Conservation (phyloP, 441 rosid genomes). For the Bruguiera hainesii region DNA sequence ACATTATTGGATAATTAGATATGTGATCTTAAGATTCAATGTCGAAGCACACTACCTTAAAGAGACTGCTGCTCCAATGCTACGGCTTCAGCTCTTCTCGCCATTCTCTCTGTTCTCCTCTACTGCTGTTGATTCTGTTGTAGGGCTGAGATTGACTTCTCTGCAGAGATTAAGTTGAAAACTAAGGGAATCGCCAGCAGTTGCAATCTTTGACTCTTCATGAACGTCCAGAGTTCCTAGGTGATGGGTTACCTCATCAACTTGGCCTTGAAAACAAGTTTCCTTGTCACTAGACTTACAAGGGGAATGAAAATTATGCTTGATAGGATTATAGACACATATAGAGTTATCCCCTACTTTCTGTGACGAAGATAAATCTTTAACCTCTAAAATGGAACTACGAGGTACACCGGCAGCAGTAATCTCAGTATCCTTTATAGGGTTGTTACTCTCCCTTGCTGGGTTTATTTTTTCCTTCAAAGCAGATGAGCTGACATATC, state of each 20-base stretch:
- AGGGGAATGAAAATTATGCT: conserved; percentile 12
- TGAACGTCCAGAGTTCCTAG: conserved; percentile 22
- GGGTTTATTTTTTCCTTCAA: conserved; percentile 15
- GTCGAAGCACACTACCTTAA: background rate
- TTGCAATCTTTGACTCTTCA: conserved; percentile 17
- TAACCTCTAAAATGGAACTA: conserved; percentile 14
- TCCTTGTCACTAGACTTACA: conserved; percentile 17
- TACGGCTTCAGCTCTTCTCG: background rate
- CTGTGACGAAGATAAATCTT: conserved; percentile 19
- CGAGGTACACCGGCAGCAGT: conserved; percentile 7
- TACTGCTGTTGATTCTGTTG: background rate
- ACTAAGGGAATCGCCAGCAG: conserved; percentile 8
- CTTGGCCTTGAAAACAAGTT: conserved; percentile 20
- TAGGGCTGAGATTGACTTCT: conserved; percentile 8
- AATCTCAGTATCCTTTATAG: conserved; percentile 13
- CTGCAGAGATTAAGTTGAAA: background rate
- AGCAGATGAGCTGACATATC: background rate
- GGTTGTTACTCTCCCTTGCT: conserved; percentile 14
- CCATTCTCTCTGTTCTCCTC: background rate
- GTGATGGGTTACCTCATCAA: conserved; percentile 16
- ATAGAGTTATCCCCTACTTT: conserved; percentile 16
- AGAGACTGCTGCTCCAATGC: background rate
- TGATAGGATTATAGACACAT: background rate
- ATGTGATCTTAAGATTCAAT: too few species aligned
- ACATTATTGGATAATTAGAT: too few species aligned